Percentiles rank a stretch among this genome's conserved stretches.
phyloP scores from a whole-genome alignment of 2,329 filamentous ascomycete genomes.

The Fusarium goolgardi region DNA sequence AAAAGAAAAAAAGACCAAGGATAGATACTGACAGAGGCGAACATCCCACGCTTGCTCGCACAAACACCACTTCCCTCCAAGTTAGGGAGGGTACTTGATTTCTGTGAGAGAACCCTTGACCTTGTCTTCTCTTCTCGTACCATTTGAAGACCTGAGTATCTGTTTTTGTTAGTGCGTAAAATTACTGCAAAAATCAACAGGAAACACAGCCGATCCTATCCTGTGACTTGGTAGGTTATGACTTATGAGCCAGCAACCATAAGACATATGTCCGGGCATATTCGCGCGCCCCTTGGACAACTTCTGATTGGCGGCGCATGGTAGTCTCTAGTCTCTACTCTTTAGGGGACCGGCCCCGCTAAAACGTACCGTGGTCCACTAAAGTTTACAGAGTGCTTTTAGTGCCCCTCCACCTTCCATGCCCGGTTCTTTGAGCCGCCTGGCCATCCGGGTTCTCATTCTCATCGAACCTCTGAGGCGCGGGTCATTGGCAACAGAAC shows the following conservation, averaged over 20 bases:
- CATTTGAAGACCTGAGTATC: neutral
- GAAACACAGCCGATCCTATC: slow-evolving; percentile 4
- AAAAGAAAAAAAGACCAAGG: neutral
- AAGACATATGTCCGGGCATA: neutral
- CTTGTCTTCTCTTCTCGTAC: neutral
- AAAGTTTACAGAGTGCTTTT: slow-evolving; percentile 30
- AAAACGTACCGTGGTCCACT: slow-evolving; percentile 19
- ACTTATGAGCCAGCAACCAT: slow-evolving; percentile 4
- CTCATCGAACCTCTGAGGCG: slow-evolving; percentile 29
- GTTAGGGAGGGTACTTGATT: slow-evolving; percentile 1
- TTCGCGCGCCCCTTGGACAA: slow-evolving; percentile 15
- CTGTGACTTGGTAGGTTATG: neutral
- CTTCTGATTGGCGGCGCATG: slow-evolving; percentile 25
- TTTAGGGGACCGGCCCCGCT: slow-evolving; percentile 18
- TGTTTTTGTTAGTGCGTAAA: slow-evolving; percentile 8
- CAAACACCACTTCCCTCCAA: neutral
- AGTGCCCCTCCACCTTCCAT: slow-evolving; percentile 40
- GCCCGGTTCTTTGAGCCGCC: slow-evolving; percentile 27
- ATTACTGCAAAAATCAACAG: neutral
- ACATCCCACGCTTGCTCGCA: slow-evolving; percentile 4
- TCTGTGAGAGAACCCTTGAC: neutral
- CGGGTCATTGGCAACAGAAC: slow-evolving; percentile 28
- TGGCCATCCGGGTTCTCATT: slow-evolving; percentile 51
- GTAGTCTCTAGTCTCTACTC: no score
- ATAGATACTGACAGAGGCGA: neutral